Evolutionary conservation across 139 green algal genomes (phyloP).

Genomic region (Auxenochlorella pyrenoidosa): DNA sequence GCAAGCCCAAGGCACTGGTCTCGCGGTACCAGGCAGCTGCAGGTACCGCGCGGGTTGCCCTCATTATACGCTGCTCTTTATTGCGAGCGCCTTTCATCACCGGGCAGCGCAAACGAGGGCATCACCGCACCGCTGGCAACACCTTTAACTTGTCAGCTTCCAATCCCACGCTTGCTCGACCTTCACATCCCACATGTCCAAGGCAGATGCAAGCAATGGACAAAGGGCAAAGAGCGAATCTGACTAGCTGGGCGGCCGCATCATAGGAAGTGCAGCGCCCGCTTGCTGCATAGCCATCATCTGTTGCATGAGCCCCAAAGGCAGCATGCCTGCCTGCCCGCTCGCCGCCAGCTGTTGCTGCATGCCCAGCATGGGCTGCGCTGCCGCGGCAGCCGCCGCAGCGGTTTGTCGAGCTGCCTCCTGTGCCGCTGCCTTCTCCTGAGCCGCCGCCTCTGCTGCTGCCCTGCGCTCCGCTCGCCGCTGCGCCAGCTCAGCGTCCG

Average conservation of each 20-base stretch:
- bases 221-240: too few relatives aligned
- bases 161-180: too few relatives aligned
- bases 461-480: not conserved
- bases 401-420: not conserved
- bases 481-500: not conserved
- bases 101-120: too few relatives aligned
- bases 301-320: not conserved
- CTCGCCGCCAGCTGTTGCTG: slow-evolving; percentile 3
- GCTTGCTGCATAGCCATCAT: slow-evolving; percentile 2
- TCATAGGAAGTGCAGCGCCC: not conserved
- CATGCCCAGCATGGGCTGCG: not conserved
- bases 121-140: too few relatives aligned
- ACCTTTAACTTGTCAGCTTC: too few relatives aligned
- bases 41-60: too few relatives aligned
- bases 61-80: too few relatives aligned
- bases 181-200: too few relatives aligned
- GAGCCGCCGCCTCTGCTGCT: not conserved
- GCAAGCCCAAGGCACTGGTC: too few relatives aligned
- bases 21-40: too few relatives aligned
- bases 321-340: not conserved
- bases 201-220: too few relatives aligned
- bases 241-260: not conserved
- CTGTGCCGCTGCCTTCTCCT: not conserved
- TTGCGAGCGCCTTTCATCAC: too few relatives aligned
- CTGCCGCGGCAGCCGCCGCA: not conserved